Evolutionary conservation across 495 filamentous ascomycete species (phyloP), one percentile per base, ranked within the genome.

Genomic region (Astrothelium macrocarpum): DNA sequence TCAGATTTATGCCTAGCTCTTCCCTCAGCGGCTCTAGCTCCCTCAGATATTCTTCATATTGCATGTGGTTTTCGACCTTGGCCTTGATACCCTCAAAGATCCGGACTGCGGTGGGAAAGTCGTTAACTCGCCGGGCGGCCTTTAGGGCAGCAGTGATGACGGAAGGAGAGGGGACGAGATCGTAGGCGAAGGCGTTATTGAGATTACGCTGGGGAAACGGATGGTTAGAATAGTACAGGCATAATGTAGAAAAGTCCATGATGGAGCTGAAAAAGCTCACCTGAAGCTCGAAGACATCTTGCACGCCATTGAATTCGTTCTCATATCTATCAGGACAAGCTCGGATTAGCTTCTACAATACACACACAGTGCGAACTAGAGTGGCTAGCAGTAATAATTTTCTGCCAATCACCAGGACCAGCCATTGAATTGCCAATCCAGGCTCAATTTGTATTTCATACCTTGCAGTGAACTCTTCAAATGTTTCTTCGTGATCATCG

Each of bases 111-210:
- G 94, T 97, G 68, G 94, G 93, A 83, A 87, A 97, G 82, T 99
- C 94, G 79, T 99, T 96, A 74, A 99, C 95, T 75, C 94, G 84
- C 73, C 94, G 82, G 60, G 94, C 94, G 66, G 94, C 94, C 75
- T 83, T 87, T 62, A 99, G 83, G 62, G 94, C 94, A 69, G 94
- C 92, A 70, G 84, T 83, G 77, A 97, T 85, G 73, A 99, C 95
- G 70, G 90, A 86, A 61, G 93, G 85, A 60, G 93, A 92, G 69
- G 94, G 94, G 67, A 99, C 94, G 72, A 99, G 86, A 84, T 99
- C 94, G 87, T 99, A 99, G 76, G 94, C 94, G 80, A 99, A 99
- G 76, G 89, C 91, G 80, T 99, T 99, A 87, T 99, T 99, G 69
- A 99, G 84, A 79, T 99, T 99, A 74, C 94, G 91, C 91, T 98